Conservation (phyloP, 2,329 filamentous ascomycete species). For the Didymosphaeria variabile region DNA sequence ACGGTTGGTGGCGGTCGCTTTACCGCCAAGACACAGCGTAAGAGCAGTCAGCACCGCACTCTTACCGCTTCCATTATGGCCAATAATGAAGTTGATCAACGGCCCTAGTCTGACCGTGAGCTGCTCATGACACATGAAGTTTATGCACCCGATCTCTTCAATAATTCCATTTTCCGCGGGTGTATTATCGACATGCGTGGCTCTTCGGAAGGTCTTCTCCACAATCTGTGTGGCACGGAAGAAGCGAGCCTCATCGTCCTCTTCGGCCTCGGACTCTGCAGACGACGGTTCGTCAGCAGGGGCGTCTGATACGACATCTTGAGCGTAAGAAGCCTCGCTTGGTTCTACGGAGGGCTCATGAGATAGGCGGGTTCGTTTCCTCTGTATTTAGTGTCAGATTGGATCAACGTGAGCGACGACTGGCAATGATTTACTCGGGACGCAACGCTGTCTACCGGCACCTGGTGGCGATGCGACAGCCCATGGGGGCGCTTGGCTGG, state of each 20-base stretch:
- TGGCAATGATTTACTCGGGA: conserved; percentile 30
- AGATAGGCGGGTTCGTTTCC: conserved; percentile 42
- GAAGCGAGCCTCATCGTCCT: conserved; percentile 28
- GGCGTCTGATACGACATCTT: conserved; percentile 23
- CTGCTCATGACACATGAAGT: conserved; percentile 95
- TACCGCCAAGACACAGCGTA: conserved; percentile 92
- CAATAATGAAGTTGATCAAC: conserved; percentile 96
- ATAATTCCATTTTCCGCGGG: conserved; percentile 87
- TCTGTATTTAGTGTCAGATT: conserved; percentile 31
- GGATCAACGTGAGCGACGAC: background rate
- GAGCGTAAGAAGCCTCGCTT: conserved; percentile 29
- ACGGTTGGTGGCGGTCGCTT: conserved; percentile 90
- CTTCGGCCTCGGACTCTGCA: conserved; percentile 9
- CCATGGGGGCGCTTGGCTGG: conserved; percentile 45
- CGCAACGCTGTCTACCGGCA: conserved; percentile 20
- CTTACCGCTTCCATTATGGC: conserved; percentile 97
- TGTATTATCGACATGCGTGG: conserved; percentile 62
- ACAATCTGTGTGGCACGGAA: conserved; percentile 43
- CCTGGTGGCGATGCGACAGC: conserved; percentile 24
- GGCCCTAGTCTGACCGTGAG: conserved; percentile 88
- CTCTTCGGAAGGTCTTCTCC: conserved; percentile 33
- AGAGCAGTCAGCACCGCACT: conserved; percentile 94
- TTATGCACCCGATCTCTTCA: conserved; percentile 83
- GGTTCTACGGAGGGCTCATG: conserved; percentile 27
- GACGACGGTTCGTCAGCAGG: conserved; percentile 25